Evolutionary conservation across 371 early-diverging fungal genomes (phyloP).

Genomic region (Fennellomyces sp.): DNA sequence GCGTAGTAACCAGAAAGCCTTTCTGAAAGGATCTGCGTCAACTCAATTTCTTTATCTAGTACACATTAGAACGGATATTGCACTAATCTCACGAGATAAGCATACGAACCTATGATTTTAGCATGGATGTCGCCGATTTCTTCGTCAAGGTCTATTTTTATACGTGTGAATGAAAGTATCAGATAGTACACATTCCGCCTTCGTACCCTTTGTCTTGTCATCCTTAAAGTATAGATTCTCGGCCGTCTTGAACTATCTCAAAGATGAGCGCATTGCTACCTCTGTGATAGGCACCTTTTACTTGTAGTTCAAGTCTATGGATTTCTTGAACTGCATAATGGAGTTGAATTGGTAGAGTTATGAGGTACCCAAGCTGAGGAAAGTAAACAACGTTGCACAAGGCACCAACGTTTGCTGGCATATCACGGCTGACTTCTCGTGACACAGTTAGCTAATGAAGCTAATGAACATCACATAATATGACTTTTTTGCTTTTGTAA

Average conservation of each 20-base stretch:
- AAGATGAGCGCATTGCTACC: background rate
- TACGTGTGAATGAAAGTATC: background rate
- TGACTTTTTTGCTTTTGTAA: background rate
- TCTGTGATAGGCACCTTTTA: background rate
- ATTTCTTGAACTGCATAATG: conserved; percentile 23
- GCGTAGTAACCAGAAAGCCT: conserved; percentile 40
- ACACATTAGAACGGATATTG: background rate
- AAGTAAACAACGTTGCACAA: conserved; percentile 80
- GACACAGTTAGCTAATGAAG: conserved; percentile 60
- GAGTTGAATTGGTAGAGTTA: conserved; percentile 64
- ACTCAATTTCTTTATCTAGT: conserved; percentile 76
- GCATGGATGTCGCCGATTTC: conserved; percentile 78
- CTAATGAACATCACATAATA: background rate
- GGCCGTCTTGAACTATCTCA: conserved; percentile 67
- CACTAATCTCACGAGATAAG: background rate
- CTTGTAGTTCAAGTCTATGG: conserved; percentile 26
- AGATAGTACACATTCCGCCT: background rate
- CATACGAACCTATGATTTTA: conserved; percentile 61
- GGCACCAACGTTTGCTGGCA: conserved; percentile 54
- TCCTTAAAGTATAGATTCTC: conserved; percentile 77
- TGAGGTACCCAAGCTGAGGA: conserved; percentile 80
- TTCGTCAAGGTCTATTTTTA: conserved; percentile 66
- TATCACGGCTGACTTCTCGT: conserved; percentile 48
- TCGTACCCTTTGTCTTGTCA: conserved; percentile 61
- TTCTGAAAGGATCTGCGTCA: conserved; percentile 67